Base-by-base conservation (phyloP, 768 basidiomycete species). In the Lepiota venenata region DNA sequence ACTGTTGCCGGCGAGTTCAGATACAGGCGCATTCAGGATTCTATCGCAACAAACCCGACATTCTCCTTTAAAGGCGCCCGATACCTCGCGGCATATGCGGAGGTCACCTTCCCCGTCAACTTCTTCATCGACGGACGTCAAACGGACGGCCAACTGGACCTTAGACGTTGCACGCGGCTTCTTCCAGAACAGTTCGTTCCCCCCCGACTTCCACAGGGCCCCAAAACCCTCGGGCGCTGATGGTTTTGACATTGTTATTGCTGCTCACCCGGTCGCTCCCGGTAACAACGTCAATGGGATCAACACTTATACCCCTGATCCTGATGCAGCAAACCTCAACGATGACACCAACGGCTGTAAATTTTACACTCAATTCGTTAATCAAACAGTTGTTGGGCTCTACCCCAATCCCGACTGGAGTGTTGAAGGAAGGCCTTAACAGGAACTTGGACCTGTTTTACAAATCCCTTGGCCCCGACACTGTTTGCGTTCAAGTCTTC, bases 61-160 rank as follows among this genome's bases (percentile, higher is more conserved):
- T 63, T 62, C 46, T 45, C 54, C 5, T 58, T 60, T 35, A 20
- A 54, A 16, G 49, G 55, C 8, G 55, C 59, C 25, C 55, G 57
- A 27, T 60, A 55, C 52, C 57, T 57, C 36, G 55, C 59, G n/a
- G 60, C 52, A 1, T 63, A 52, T 37, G 58, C 52, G 32, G 60
- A 60, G 22, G 47, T 57, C 16, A 36, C 48, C 2, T 60, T 63
- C 51, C 59, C 61, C 9, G n/a, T 47, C 42, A 37, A 45, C 5
- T 60, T 63, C 44, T 63, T 61, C 50, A 53, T 63, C 6, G 63
- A 63, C 25, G 61, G 63, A 27, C 56, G 63, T 12, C 52, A 45
- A 29, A 15, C 20, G 8, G 55, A 60, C 40, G 52, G 57, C 9
- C 53, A 56, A 27, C 56, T 63, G 25, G 47, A 50, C 21, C n/a